Evolutionary conservation across 352 stramenopile genomes (phyloP).

Genomic region (Pythium phragmiticola): DNA sequence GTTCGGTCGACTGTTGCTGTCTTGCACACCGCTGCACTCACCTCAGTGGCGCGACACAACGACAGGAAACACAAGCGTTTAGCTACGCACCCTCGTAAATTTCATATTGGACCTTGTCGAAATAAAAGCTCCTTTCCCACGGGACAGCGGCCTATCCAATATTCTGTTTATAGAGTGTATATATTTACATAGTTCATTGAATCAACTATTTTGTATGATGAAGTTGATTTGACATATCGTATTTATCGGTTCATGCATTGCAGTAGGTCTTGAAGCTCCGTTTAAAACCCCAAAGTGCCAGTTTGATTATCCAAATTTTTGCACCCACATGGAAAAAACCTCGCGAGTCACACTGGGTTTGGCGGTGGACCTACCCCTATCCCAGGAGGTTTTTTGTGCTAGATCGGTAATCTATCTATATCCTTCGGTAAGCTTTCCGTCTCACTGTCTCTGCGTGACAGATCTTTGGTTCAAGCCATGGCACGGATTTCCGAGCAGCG

Average conservation of each 20-base stretch:
- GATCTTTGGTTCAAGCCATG: slow-evolving; percentile 15
- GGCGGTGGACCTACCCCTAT: slow-evolving; percentile 19
- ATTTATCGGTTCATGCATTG: slow-evolving; percentile 6
- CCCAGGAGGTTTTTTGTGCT: slow-evolving; percentile 24
- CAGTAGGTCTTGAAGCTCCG: slow-evolving; percentile 12
- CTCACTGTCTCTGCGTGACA: slow-evolving; percentile 21
- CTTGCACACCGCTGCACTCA: background rate
- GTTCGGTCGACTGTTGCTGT: slow-evolving; percentile 11
- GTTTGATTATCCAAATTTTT: slow-evolving; percentile 32
- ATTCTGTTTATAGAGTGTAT: background rate
- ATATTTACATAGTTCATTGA: background rate
- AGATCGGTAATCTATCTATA: slow-evolving; percentile 29
- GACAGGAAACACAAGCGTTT: slow-evolving; percentile 16
- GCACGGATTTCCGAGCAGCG: background rate
- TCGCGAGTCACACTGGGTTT: slow-evolving; percentile 16
- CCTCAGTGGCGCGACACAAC: slow-evolving; percentile 27
- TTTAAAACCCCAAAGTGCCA: slow-evolving; percentile 22
- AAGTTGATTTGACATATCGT: slow-evolving; percentile 5
- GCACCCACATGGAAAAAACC: slow-evolving; percentile 27
- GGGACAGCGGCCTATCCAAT: background rate
- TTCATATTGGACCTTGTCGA: slow-evolving; percentile 8
- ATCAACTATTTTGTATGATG: slow-evolving; percentile 14
- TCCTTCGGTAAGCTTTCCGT: slow-evolving; percentile 25
- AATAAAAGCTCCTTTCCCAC: slow-evolving; percentile 26
- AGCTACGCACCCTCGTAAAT: slow-evolving; percentile 9